These are phyloP conservation scores for Gonapodya sp. DNA, from an alignment of 192 early-diverging fungal genomes.

Conservation along the genomic window DNA sequence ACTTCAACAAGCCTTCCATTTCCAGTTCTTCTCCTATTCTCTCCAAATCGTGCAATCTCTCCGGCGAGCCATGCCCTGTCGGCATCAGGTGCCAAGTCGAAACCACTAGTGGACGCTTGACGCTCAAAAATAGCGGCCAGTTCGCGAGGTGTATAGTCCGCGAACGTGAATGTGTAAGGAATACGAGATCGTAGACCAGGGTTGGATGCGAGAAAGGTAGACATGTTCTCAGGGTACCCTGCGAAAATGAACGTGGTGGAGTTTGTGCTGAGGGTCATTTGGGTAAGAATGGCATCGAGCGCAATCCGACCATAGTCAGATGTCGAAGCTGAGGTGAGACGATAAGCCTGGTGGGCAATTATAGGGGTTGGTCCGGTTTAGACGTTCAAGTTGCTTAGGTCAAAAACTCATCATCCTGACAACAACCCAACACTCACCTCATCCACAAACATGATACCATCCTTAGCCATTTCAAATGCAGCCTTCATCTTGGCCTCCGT, in stretches of 20 bases:
- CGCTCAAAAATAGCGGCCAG: neutral
- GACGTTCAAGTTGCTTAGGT: too few relatives aligned
- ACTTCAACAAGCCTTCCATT: neutral
- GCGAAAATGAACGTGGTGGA: slow-evolving; percentile 4
- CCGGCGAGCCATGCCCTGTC: neutral
- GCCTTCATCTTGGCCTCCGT: slow-evolving; percentile 7
- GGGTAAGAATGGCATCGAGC: neutral
- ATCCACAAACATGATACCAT: neutral
- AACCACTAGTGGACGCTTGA: neutral
- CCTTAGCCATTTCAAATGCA: neutral
- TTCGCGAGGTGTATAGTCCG: neutral
- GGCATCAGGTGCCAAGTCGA: neutral
- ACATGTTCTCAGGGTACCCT: neutral
- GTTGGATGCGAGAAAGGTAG: neutral
- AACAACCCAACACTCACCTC: neutral
- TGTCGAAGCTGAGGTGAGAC: neutral
- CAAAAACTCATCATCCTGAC: neutral
- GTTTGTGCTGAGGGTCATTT: neutral
- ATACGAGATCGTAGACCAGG: neutral
- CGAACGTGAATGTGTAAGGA: neutral
- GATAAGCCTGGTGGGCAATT: neutral
- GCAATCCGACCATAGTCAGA: neutral
- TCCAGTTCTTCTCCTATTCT: neutral
- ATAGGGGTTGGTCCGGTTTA: too few relatives aligned
- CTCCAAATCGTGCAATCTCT: neutral